phyloP scores from a whole-genome alignment of 768 basidiomycete species.

The Rhizopogon salebrosus region DNA sequence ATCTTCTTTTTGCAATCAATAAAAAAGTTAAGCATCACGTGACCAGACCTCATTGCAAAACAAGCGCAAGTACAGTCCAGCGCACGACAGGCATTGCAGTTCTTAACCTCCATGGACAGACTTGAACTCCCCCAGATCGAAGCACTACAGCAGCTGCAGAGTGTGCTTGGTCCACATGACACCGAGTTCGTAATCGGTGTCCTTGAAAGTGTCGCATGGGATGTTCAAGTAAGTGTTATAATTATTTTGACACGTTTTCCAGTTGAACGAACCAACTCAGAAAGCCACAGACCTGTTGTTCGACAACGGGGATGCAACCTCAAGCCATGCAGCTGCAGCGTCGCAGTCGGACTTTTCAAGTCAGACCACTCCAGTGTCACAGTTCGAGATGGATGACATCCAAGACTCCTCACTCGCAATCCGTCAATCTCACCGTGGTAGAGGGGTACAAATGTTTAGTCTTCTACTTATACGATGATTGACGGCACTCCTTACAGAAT shows the following conservation, averaged over 20 bases:
- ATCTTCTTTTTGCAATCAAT: not conserved
- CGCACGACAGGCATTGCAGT: too few species aligned
- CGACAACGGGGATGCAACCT: not conserved
- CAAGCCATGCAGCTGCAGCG: conserved; percentile 8
- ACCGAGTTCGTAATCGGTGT: conserved; percentile 57
- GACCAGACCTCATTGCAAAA: not conserved
- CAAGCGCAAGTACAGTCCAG: not conserved
- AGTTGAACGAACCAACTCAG: not conserved
- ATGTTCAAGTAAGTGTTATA: conserved; percentile 52
- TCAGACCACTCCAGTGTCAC: conserved; percentile 23
- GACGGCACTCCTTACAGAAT: conserved; percentile 8
- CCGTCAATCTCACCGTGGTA: conserved; percentile 7
- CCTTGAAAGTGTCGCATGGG: conserved; percentile 61
- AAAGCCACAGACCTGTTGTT: conserved; percentile 7
- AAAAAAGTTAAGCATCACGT: not conserved
- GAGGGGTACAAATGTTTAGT: conserved; percentile 10
- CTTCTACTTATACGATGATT: conserved; percentile 10
- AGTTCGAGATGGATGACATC: conserved; percentile 51
- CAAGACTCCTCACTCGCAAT: conserved; percentile 26
- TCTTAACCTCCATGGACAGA: conserved; percentile 8
- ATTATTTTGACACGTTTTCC: too few species aligned
- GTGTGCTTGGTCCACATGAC: conserved; percentile 33
- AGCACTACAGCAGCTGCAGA: conserved; percentile 12
- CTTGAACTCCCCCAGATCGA: conserved; percentile 7
- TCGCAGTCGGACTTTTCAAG: conserved; percentile 21